Evolutionary conservation across 2,329 filamentous ascomycete genomes (phyloP), one percentile per base, ranked within the genome.

Genomic region (Penicillium capsulatum): DNA sequence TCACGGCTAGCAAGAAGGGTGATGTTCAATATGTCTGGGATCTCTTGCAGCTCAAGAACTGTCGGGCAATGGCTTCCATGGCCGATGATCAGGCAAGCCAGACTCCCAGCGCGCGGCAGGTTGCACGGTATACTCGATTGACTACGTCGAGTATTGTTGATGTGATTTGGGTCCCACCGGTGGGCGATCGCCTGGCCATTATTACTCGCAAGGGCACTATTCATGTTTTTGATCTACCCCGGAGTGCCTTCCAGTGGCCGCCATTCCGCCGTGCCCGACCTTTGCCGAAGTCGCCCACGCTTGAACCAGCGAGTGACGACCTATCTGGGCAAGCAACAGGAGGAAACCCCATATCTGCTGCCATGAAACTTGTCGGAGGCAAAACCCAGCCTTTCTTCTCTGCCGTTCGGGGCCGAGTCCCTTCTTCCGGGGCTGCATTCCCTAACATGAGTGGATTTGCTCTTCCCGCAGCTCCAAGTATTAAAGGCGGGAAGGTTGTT

Each of bases 151-250:
- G 86, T 38, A 87, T 97, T 39, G 79, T 96, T 15, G 91, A 96
- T 57, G 86, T 95, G 29, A 80, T 82, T 3, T 98, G 92, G 92
- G 84, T 84, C 2, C 77, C 79, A 38, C 86, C 86, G 3, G 82
- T 83, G 40, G 87, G 86, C 15, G 86, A 94, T 59, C 83, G 86
- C 42, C 70, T 94, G 27, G 91, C 90, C 2, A 82, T 98, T 68
- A 81, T 96, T 17, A 97, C 92, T 1, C 88, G 94, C 57, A 86
- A 90, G 53, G 89, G 91, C n/a, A 98, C 92, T 7, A 82, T 96
- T 8, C 92, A 98, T 66, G 78, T 97, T 30, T 83, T 95, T 49
- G 86, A 95, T 51, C 79, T 97, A 64, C 88, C 89, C 7, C 75
- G 80, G 31, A 85, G 80, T 47, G 86, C 87, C 3, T 91, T 90